These are phyloP conservation scores for Priceomyces melissophilus DNA, from an alignment of 805 yeast genomes.

Conservation along the genomic window DNA sequence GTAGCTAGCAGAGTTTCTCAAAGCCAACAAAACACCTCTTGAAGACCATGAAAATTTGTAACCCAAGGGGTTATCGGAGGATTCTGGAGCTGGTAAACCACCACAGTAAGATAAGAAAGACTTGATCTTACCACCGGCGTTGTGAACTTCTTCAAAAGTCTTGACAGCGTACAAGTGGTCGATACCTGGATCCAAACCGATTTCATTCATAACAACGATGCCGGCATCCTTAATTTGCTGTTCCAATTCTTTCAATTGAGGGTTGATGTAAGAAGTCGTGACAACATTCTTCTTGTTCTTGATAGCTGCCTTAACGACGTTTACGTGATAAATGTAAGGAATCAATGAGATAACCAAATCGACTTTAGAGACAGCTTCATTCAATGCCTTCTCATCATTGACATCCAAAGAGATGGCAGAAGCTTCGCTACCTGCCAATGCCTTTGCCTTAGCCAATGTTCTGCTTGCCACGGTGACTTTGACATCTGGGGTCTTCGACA, in stretches of 20 bases:
- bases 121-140: constrained; percentile 84
- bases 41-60: constrained; percentile 99
- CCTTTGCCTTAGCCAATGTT: constrained; percentile 82
- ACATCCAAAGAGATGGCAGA: constrained; percentile 88
- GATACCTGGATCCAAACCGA: constrained; percentile 97
- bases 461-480: constrained; percentile 96
- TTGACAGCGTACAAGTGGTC: constrained; percentile 98
- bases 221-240: constrained; percentile 90
- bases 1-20: constrained; percentile 89
- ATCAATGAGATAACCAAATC: constrained; percentile 93
- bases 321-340: constrained; percentile 92
- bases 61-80: constrained; percentile 96
- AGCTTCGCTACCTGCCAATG: constrained; percentile 77
- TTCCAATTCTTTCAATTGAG: constrained; percentile 84
- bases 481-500: constrained; percentile 71
- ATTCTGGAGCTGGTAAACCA: constrained; percentile 97
- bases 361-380: constrained; percentile 67
- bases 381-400: constrained; percentile 71
- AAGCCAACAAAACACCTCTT: constrained; percentile 93
- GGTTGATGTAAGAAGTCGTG: constrained; percentile 96
- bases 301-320: constrained; percentile 91
- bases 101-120: constrained; percentile 97
- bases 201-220: constrained; percentile 96
- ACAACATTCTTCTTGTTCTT: constrained; percentile 80
- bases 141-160: constrained; percentile 96